Evolutionary conservation across 768 basidiomycete species (phyloP).

Genomic region (Aureoboletus auriporus): DNA sequence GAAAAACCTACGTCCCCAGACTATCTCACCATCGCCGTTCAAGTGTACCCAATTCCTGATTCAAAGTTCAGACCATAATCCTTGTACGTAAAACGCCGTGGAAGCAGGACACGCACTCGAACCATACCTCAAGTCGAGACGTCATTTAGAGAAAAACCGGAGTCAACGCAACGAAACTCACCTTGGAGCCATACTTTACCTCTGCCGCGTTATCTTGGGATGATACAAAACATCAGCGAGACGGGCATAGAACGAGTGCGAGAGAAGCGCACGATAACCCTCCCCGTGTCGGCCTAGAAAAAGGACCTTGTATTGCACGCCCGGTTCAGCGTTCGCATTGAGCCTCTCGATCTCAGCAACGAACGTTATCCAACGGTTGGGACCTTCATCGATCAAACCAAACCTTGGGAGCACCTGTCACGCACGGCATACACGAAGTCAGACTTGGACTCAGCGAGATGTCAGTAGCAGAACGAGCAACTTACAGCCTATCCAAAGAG

Average conservation of each 20-base stretch:
- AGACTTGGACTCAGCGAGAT: background rate
- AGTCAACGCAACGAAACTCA: slow-evolving; percentile 10
- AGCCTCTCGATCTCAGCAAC: slow-evolving; percentile 39
- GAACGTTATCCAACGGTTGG: slow-evolving; percentile 48
- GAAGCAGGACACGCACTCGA: slow-evolving; percentile 40
- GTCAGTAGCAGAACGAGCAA: background rate
- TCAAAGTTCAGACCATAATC: background rate
- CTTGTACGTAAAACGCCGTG: too few species aligned
- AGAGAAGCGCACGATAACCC: slow-evolving; percentile 36
- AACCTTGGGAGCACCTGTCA: slow-evolving; percentile 20
- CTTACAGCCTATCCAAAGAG: slow-evolving; percentile 12
- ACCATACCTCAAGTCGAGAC: slow-evolving; percentile 44
- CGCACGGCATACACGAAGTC: background rate
- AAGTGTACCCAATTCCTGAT: slow-evolving; percentile 59
- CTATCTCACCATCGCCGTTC: slow-evolving; percentile 59
- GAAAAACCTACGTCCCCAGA: slow-evolving; percentile 65
- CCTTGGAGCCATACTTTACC: slow-evolving; percentile 56
- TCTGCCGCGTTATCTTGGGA: slow-evolving; percentile 64
- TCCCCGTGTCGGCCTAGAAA: slow-evolving; percentile 69
- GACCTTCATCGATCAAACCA: slow-evolving; percentile 38
- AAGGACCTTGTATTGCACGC: slow-evolving; percentile 46
- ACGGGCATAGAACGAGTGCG: background rate
- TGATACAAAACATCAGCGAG: background rate
- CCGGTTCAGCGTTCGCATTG: slow-evolving; percentile 10
- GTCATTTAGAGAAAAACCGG: background rate